Conservation (phyloP, 305 asterid genomes). For the Fraxinus xanthoxyloides region DNA sequence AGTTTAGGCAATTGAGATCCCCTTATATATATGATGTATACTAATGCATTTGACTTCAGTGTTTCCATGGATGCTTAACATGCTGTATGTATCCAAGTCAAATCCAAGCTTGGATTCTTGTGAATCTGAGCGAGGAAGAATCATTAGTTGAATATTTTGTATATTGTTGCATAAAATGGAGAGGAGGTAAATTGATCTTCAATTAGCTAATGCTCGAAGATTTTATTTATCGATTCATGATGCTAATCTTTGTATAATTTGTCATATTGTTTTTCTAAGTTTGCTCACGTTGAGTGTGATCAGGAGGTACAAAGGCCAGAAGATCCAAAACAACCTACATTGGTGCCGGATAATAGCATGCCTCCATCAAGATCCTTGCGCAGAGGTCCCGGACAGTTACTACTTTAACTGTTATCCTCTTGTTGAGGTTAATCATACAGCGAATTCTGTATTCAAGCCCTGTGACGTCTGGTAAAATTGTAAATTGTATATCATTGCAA, state of each 20-base stretch:
- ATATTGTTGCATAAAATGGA: background rate
- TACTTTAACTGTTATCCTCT: constrained; percentile 33
- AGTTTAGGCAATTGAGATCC: background rate
- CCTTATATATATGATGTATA: background rate
- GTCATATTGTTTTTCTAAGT: background rate
- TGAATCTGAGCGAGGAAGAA: background rate
- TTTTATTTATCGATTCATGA: background rate
- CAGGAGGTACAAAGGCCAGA: constrained; percentile 73
- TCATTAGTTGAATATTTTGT: background rate
- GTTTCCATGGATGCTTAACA: background rate
- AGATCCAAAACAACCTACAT: constrained; percentile 49
- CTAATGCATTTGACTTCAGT: background rate
- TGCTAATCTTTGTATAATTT: background rate
- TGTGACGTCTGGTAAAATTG: constrained; percentile 37
- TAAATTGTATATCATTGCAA: constrained; percentile 77
- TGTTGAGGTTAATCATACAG: constrained; percentile 27
- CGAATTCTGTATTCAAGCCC: constrained; percentile 23
- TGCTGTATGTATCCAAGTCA: background rate
- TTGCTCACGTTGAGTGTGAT: background rate
- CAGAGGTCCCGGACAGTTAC: constrained; percentile 65
- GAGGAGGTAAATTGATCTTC: background rate
- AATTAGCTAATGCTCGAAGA: background rate
- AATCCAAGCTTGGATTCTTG: background rate
- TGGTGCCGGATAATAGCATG: constrained; percentile 45
- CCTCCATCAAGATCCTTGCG: constrained; percentile 69